Evolutionary conservation across 2,329 filamentous ascomycete genomes (phyloP).

Genomic region (Colletotrichum orbiculare): DNA sequence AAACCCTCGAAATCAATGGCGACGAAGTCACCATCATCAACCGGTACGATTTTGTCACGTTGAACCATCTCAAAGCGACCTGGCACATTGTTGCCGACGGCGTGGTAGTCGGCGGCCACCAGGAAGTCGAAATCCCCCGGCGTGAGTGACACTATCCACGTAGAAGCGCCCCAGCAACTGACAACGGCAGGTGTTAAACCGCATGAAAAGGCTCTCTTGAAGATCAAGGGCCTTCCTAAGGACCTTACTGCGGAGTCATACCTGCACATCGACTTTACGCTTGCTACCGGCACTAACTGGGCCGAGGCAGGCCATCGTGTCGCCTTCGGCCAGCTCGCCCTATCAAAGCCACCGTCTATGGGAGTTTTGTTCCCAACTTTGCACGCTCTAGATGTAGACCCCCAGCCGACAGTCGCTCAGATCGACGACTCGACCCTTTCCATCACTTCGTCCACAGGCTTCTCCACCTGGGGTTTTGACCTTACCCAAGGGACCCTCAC

Average conservation of each 20-base stretch:
- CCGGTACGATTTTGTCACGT: conserved; percentile 63
- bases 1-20: conserved; percentile 57
- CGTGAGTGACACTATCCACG: conserved; percentile 42
- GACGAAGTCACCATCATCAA: conserved; percentile 60
- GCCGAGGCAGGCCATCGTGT: conserved; percentile 61
- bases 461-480: conserved; percentile 57
- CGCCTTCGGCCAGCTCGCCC: conserved; percentile 59
- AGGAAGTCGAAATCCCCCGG: conserved; percentile 52
- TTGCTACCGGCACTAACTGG: conserved; percentile 61
- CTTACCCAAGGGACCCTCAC: conserved; percentile 53
- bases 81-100: conserved; percentile 57
- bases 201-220: conserved; percentile 50
- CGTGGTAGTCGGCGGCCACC: conserved; percentile 45
- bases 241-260: conserved; percentile 53
- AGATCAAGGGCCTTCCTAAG: conserved; percentile 45
- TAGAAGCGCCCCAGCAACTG: not conserved
- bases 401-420: conserved; percentile 29
- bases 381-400: conserved; percentile 25
- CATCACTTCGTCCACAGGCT: conserved; percentile 48
- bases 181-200: conserved; percentile 52
- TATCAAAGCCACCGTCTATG: conserved; percentile 49
- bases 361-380: conserved; percentile 36
- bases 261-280: conserved; percentile 60
- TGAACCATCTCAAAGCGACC: conserved; percentile 60
- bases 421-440: conserved; percentile 42